Base-by-base conservation (phyloP, 192 early-diverging fungal species). In the Chytriomyces hyalinus region DNA sequence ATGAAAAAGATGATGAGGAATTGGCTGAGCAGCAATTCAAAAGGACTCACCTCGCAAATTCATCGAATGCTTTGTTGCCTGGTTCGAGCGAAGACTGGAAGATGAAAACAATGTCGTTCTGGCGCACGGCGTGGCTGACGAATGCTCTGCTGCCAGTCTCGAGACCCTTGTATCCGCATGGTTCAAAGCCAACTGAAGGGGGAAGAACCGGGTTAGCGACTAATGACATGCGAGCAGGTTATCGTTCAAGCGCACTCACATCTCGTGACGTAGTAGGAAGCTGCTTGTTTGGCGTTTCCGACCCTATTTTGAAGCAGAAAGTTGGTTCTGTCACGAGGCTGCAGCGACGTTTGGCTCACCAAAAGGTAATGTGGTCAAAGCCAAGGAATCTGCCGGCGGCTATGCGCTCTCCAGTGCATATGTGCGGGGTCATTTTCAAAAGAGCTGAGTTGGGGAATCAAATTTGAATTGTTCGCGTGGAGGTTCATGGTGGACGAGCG, bases 201-300 rank as follows among this genome's bases (percentile, higher is more conserved):
- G 22, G 20, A 43, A 20, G 5, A 36, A 0, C 11, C 65, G 9
- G 60, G 4, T 59, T 59, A 59, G 57, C 5, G 3, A 0, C 6
- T 3, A 6, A 59, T 15, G 17, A 6, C 5, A 7, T 15, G 7
- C 57, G 57, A 6, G 20, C 49, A 28, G 43, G 17, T 5, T 15
- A n/a, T 49, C n/a, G 64, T 15, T 13, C 20, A 22, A 13, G 48
- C 7, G 59, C 15, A 68, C 83, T 73, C 82, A 85, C 84, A 93
- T 65, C 94, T 90, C 60, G 93, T 96, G 83, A 89, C 85, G 86
- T 98, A 98, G 87, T 87, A 99, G 61, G 94, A 91, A 45, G 96
- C 96, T 49, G 96, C 97, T 80, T 96, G 95, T 83, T 96, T 96
- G 76, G 95, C 94, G 78, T 96, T 95, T 63, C 93, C 94, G 57